These are phyloP conservation scores for Tolypocladium amazonense DNA, from an alignment of 2,329 filamentous ascomycete species.

Conservation along the genomic window DNA sequence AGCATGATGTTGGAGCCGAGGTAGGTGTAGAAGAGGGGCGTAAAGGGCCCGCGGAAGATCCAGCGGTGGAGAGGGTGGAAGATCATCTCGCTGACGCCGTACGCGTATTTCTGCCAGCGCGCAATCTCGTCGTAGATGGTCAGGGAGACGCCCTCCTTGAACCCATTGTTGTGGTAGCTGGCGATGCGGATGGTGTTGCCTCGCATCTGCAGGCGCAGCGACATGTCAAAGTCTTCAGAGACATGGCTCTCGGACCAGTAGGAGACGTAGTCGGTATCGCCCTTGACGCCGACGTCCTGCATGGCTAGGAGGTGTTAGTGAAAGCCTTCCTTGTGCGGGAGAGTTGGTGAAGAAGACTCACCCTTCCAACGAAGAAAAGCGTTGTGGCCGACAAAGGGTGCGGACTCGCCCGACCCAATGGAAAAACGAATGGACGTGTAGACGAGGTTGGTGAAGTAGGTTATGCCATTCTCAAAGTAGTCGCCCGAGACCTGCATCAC, in stretches of 20 bases:
- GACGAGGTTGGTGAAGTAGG: constrained; percentile 70
- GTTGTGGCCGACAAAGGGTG: constrained; percentile 71
- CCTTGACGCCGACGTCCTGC: constrained; percentile 19
- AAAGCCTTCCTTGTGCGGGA: neutral
- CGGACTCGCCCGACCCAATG: constrained; percentile 60
- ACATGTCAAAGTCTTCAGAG: constrained; percentile 70
- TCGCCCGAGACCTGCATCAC: constrained; percentile 67
- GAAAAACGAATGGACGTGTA: constrained; percentile 64
- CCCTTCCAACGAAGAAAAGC: constrained; percentile 58
- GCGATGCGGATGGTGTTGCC: constrained; percentile 61
- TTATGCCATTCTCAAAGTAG: constrained; percentile 64
- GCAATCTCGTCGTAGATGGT: constrained; percentile 64
- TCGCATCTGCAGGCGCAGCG: constrained; percentile 57
- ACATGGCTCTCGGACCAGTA: constrained; percentile 70
- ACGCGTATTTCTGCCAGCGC: constrained; percentile 66
- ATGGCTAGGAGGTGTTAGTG: constrained; percentile 12
- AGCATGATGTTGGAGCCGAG: constrained; percentile 49
- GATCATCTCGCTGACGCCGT: constrained; percentile 60
- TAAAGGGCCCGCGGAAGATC: constrained; percentile 52
- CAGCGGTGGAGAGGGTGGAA: constrained; percentile 58
- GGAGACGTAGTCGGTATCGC: constrained; percentile 42
- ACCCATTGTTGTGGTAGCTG: constrained; percentile 57
- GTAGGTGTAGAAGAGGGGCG: constrained; percentile 51
- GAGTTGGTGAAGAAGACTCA: neutral
- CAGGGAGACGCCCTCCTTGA: constrained; percentile 63